Evolutionary conservation across 2,329 filamentous ascomycete species (phyloP).

Genomic region (Penicillium sp.): DNA sequence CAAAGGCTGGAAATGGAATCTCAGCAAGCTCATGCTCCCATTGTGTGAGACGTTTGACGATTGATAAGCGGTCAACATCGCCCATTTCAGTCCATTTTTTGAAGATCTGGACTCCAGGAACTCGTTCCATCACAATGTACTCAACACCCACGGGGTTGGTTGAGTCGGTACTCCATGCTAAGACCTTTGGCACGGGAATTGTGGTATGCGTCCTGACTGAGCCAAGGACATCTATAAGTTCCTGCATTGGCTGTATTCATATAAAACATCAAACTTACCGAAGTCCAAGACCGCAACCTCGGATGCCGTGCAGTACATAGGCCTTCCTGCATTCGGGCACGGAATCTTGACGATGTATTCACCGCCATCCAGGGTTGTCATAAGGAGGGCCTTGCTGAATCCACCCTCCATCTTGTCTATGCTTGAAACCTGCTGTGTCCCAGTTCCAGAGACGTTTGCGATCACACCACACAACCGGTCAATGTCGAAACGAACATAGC

Average conservation of each 20-base stretch:
- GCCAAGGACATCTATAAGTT: neutral
- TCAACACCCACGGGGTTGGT: neutral
- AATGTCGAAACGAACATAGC: neutral
- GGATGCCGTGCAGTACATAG: neutral
- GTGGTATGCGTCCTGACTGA: neutral
- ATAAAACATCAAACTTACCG: neutral
- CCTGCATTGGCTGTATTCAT: neutral
- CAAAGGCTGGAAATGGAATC: neutral
- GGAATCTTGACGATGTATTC: neutral
- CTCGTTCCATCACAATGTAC: neutral
- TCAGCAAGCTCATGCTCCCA: slow-evolving; percentile 3
- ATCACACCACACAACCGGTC: neutral
- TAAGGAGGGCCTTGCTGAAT: neutral
- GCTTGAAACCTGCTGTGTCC: neutral
- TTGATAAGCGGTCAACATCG: neutral
- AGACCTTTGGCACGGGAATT: neutral
- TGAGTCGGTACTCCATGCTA: neutral
- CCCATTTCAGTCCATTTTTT: slow-evolving; percentile 2
- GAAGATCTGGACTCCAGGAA: slow-evolving; percentile 7
- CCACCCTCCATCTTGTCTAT: neutral
- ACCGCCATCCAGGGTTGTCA: neutral
- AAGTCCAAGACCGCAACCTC: neutral
- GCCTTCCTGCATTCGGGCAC: neutral
- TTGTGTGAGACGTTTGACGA: slow-evolving; percentile 5
- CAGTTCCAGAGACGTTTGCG: neutral